Percentiles rank a stretch among this genome's conserved stretches.
These are phyloP conservation scores for Saccharomycopsis amapae DNA, from an alignment of 805 yeast genomes.

Conservation along the genomic window DNA sequence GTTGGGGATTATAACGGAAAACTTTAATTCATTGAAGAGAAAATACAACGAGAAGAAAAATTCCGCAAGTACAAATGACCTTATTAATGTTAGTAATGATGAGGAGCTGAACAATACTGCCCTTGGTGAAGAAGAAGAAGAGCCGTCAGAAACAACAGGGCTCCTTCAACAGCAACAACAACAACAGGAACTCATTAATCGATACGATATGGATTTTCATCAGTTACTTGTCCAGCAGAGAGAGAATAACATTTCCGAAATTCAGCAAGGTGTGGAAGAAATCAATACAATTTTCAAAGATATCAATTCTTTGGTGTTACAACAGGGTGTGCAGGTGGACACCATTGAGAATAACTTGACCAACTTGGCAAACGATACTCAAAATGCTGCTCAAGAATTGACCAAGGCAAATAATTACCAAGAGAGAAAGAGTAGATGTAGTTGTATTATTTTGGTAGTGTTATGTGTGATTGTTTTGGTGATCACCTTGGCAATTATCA, in stretches of 20 bases:
- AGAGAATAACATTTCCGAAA: constrained; percentile 61
- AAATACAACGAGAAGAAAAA: constrained; percentile 44
- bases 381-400: constrained; percentile 64
- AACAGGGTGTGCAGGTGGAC: constrained; percentile 82
- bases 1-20: constrained; percentile 43
- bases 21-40: constrained; percentile 36
- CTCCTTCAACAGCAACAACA: constrained; percentile 27
- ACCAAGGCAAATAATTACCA: constrained; percentile 72
- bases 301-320: constrained; percentile 65
- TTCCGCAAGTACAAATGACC: constrained; percentile 32
- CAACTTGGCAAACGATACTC: constrained; percentile 55
- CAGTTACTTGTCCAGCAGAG: constrained; percentile 61
- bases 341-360: constrained; percentile 75
- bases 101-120: constrained; percentile 18
- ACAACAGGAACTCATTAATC: constrained; percentile 31
- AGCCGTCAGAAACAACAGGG: constrained; percentile 2
- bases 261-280: constrained; percentile 73
- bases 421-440: constrained; percentile 61
- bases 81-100: constrained; percentile 21
- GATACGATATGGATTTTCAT: constrained; percentile 58
- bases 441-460: constrained; percentile 56
- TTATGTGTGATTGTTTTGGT: constrained; percentile 52
- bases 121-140: constrained; percentile 2
- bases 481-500: constrained; percentile 43
- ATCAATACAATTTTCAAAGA: constrained; percentile 82